phyloP scores from a whole-genome alignment of 1,284 basidiomycete species.

The Ustilago tritici region DNA sequence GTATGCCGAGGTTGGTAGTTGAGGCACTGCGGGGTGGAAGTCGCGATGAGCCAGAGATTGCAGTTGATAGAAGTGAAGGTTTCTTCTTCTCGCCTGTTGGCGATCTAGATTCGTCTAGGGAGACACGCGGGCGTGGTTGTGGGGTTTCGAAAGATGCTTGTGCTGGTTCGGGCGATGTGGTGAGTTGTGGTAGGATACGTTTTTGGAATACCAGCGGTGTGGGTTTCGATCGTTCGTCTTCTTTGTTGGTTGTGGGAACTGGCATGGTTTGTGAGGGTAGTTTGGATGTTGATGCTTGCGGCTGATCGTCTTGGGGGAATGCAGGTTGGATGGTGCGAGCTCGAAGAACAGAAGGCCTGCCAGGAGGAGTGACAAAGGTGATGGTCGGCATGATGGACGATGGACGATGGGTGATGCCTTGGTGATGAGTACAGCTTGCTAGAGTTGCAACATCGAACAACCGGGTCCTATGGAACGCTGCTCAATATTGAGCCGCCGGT shows the following conservation, averaged over 20 bases:
- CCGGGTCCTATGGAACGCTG: not conserved
- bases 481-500: not conserved
- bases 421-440: not conserved
- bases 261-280: slow-evolving; percentile 3
- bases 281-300: not conserved
- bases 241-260: not conserved
- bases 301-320: not conserved
- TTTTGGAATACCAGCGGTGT: slow-evolving; percentile 36
- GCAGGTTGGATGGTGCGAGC: slow-evolving; percentile 6
- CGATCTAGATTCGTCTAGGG: slow-evolving; percentile 13
- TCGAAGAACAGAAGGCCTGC: slow-evolving; percentile 28
- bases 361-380: slow-evolving; percentile 43
- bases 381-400: slow-evolving; percentile 34
- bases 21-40: slow-evolving; percentile 24
- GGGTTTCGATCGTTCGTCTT: not conserved
- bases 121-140: slow-evolving; percentile 1
- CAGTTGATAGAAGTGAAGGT: slow-evolving; percentile 30
- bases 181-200: slow-evolving; percentile 32
- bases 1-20: slow-evolving; percentile 31
- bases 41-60: slow-evolving; percentile 16
- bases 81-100: slow-evolving; percentile 7
- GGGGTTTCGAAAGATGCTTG: slow-evolving; percentile 14
- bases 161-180: slow-evolving; percentile 38
- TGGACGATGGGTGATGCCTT: no score
- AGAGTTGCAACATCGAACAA: no score